These are phyloP conservation scores for Pharus latifolius DNA, from an alignment of 176 grass and related monocot species.

Conservation along the genomic window DNA sequence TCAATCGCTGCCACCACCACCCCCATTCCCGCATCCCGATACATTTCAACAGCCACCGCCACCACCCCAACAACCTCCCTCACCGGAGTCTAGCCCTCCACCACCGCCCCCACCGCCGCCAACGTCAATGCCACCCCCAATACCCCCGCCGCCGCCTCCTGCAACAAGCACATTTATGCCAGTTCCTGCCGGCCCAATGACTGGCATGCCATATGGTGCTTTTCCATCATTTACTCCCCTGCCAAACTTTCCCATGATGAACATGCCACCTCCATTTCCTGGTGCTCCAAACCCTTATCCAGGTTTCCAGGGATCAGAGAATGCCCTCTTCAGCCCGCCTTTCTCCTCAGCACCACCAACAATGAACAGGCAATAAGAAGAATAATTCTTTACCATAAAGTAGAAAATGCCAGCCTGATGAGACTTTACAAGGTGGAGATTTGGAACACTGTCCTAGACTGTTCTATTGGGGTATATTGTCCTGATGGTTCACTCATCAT, in stretches of 20 bases:
- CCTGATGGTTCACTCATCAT: neutral
- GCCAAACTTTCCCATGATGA: constrained; percentile 23
- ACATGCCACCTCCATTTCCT: constrained; percentile 8
- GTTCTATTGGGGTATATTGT: constrained; percentile 2
- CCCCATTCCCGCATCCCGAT: constrained; percentile 34
- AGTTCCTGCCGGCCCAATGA: constrained; percentile 24
- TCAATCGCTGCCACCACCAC: constrained; percentile 14
- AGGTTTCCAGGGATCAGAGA: constrained; percentile 22
- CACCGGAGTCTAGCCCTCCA: constrained; percentile 23
- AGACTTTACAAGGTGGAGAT: neutral
- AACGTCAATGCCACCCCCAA: neutral
- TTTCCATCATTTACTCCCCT: constrained; percentile 15
- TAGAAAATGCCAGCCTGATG: neutral
- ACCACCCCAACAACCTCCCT: constrained; percentile 25
- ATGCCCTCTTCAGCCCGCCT: constrained; percentile 24
- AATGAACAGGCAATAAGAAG: constrained; percentile 21
- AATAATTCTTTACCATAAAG: neutral
- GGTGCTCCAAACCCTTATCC: constrained; percentile 17
- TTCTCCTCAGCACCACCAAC: constrained; percentile 23
- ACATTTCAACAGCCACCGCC: constrained; percentile 34
- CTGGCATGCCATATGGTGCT: constrained; percentile 16
- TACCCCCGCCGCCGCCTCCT: constrained; percentile 1
- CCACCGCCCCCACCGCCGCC: neutral
- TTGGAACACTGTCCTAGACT: neutral
- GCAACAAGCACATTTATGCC: constrained; percentile 13